Percentiles rank a stretch among this genome's conserved stretches.
Evolutionary conservation across 176 grass and related monocot species (phyloP).

Genomic region (Aegilops sharonensis): DNA sequence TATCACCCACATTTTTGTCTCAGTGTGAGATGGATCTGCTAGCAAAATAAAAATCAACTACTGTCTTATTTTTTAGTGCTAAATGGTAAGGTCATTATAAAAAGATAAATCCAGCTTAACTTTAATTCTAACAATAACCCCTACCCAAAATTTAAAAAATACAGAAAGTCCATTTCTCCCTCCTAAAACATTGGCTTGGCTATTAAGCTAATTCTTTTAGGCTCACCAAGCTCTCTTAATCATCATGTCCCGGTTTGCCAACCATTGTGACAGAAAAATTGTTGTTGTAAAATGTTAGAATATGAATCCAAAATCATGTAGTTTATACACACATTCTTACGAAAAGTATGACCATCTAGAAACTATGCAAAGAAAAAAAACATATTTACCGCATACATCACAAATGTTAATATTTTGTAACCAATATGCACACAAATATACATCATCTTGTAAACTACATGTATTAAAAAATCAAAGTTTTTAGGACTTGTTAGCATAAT

Average conservation of each 20-base stretch:
- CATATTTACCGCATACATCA: background rate
- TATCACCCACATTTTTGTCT: conserved; percentile 3
- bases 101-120: background rate
- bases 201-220: background rate
- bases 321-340: background rate
- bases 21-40: background rate
- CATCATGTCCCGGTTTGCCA: no score
- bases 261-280: no score
- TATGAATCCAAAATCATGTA: background rate
- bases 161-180: background rate
- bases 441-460: background rate
- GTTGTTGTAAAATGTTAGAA: background rate
- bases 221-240: no score
- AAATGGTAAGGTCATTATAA: background rate
- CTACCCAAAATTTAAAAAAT: no score
- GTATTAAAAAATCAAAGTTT: background rate
- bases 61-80: background rate
- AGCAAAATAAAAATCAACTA: background rate
- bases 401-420: background rate
- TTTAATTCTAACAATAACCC: background rate
- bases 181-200: background rate
- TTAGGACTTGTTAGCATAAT: no score
- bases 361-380: background rate
- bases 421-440: background rate
- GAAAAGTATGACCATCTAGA: background rate